A percentile compares a stretch with the other conserved stretches of the same genome.
Evolutionary conservation across 176 grass and related monocot genomes (phyloP).

Genomic region (Poa annua): DNA sequence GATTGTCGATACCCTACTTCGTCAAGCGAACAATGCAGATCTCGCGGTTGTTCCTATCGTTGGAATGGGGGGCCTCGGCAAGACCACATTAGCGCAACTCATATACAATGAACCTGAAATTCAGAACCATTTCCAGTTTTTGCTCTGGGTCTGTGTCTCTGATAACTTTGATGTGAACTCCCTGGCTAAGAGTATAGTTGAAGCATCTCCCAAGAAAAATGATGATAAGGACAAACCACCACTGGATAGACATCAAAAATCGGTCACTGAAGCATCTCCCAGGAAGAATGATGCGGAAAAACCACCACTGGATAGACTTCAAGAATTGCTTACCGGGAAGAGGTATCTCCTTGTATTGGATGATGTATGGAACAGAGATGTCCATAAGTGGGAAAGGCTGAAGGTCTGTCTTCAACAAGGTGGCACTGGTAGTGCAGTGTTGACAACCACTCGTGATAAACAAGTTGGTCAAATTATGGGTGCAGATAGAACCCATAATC

Average conservation of each 20-base stretch:
- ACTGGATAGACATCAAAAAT: background rate
- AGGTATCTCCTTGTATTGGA: background rate
- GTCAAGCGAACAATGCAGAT: background rate
- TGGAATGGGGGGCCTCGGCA: background rate
- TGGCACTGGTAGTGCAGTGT: background rate
- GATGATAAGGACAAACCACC: background rate
- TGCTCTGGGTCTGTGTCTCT: background rate
- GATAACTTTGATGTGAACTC: background rate
- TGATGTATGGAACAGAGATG: background rate
- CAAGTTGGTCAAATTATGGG: background rate
- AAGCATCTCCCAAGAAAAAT: background rate
- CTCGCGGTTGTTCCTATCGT: background rate
- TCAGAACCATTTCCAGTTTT: background rate
- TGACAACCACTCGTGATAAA: background rate
- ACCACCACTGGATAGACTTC: no score
- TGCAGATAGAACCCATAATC: rapidly evolving
- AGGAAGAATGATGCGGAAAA: no score
- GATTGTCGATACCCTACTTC: background rate
- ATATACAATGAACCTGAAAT: background rate
- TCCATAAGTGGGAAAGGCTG: background rate
- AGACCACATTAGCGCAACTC: background rate
- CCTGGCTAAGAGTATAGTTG: background rate
- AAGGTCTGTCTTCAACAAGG: background rate
- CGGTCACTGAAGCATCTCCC: no score
- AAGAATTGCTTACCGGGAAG: no score